Base-by-base conservation (phyloP, 768 basidiomycete genomes). In the Suillus weaverae region DNA sequence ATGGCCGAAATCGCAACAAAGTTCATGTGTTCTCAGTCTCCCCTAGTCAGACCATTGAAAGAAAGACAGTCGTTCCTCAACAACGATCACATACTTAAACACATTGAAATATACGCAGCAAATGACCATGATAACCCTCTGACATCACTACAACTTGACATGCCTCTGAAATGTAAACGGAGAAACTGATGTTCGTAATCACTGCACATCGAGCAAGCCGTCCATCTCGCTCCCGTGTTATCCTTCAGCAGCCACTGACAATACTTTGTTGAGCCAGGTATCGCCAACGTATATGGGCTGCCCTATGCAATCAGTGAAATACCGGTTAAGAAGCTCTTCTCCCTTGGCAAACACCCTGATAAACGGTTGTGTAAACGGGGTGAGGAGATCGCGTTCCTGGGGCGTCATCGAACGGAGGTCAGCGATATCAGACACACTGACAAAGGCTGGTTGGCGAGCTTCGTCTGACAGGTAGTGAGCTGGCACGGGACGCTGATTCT, bases 251-350 rank as follows among this genome's bases (percentile, higher is more conserved):
- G 2, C 51, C 18, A 30, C 50, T 3, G 50, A 30, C 50, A 53
- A 20, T 53, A 53, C 54, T 53, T 64, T 73, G 18, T 60, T 66
- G 13, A 30, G 63, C 72, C 68, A 70, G 6, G 64, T 73, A 7
- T 69, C 65, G 2, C 70, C 70, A 30, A 73, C 72, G 13, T 68
- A 73, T 18, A 74, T 65, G 33, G 46, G 63, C 33, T 41, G 26
- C 2, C 26, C 33, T 30, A 26, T 20, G 18, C 6, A 7, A 7
- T 10, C 7, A n/a, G 0, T 1, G 60, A 64, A 44, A 62, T 74
- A 74, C 20, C 69, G 48, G 30, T 20, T 11, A 13, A 61, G 30
- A 22, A 33, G 57, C 33, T 68, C 70, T 26, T 70, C 72, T 61
- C 72, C 73, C 32, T 67, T 18, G 4, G 50, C 60, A 9, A 62